These are phyloP conservation scores for Lasiosphaeria hispida DNA, from an alignment of 495 filamentous ascomycete genomes.

Conservation along the genomic window DNA sequence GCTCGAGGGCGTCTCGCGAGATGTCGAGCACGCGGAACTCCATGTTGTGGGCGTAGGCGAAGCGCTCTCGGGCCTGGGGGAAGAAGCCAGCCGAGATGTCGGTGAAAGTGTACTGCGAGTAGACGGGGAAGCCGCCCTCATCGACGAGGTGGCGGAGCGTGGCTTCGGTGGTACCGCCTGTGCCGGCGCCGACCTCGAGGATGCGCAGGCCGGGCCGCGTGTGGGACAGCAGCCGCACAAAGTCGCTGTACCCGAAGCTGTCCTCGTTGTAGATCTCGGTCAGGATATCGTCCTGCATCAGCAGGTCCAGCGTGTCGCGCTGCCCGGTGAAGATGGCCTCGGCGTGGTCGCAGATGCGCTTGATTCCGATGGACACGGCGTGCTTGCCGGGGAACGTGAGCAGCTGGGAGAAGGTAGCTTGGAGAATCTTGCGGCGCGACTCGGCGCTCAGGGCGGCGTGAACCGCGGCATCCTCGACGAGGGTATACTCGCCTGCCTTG, in stretches of 20 bases:
- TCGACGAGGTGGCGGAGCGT: slow-evolving; percentile 36
- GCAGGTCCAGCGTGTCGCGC: slow-evolving; percentile 28
- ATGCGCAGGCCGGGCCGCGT: slow-evolving; percentile 33
- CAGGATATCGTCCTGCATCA: too few relatives aligned
- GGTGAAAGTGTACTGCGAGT: slow-evolving; percentile 49
- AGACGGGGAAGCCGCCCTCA: slow-evolving; percentile 19
- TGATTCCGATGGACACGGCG: too few relatives aligned
- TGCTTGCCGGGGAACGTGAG: too few relatives aligned
- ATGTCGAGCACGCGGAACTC: slow-evolving; percentile 49
- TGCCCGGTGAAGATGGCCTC: slow-evolving; percentile 30
- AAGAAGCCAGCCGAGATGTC: slow-evolving; percentile 56
- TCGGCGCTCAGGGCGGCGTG: too few relatives aligned
- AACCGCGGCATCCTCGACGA: slow-evolving; percentile 22
- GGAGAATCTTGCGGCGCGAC: too few relatives aligned
- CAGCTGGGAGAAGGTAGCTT: too few relatives aligned
- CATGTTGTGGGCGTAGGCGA: slow-evolving; percentile 39
- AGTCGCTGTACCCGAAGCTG: too few relatives aligned
- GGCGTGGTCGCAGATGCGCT: too few relatives aligned
- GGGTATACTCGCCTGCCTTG: slow-evolving; percentile 8
- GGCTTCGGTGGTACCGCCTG: slow-evolving; percentile 46
- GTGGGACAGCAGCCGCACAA: too few relatives aligned
- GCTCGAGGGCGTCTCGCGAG: slow-evolving; percentile 41
- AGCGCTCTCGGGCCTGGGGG: slow-evolving; percentile 42
- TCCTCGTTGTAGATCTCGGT: too few relatives aligned
- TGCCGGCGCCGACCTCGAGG: slow-evolving; percentile 56